Conservation (phyloP, 2,329 filamentous ascomycete genomes). For the Rachicladosporium sp. region DNA sequence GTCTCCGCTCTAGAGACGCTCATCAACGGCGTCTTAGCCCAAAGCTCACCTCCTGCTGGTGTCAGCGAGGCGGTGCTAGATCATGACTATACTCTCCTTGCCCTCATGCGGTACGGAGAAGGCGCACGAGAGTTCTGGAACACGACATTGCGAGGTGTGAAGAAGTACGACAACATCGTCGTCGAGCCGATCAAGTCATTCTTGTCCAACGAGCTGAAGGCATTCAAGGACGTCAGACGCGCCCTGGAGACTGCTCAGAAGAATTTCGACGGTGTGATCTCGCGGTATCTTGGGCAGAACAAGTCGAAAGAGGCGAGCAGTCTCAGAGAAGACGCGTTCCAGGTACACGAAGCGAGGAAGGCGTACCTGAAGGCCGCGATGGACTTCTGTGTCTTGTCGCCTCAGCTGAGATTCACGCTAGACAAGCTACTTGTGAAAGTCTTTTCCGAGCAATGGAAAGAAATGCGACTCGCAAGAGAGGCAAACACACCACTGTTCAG, state of each 20-base stretch:
- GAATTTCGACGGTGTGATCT: slow-evolving; percentile 67
- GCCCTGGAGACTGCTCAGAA: slow-evolving; percentile 70
- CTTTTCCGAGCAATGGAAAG: slow-evolving; percentile 77
- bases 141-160: slow-evolving; percentile 59
- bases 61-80: slow-evolving; percentile 78
- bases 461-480: slow-evolving; percentile 64
- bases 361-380: slow-evolving; percentile 82
- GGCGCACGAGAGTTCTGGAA: slow-evolving; percentile 81
- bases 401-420: slow-evolving; percentile 69
- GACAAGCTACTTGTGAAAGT: slow-evolving; percentile 78
- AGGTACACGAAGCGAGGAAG: slow-evolving; percentile 84
- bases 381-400: slow-evolving; percentile 82
- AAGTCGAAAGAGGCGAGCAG: slow-evolving; percentile 91
- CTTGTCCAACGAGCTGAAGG: slow-evolving; percentile 63
- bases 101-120: slow-evolving; percentile 76
- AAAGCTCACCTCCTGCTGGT: slow-evolving; percentile 59
- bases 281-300: slow-evolving; percentile 70
- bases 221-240: slow-evolving; percentile 74
- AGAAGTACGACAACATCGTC: slow-evolving; percentile 62
- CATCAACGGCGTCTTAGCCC: slow-evolving; percentile 63
- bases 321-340: slow-evolving; percentile 87
- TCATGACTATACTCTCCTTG: slow-evolving; percentile 85
- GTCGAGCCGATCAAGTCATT: slow-evolving; percentile 75
- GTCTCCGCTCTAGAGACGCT: slow-evolving; percentile 65
- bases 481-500: slow-evolving; percentile 48